phyloP scores from a whole-genome alignment of 1,284 basidiomycete species.

The Entoloma clypeatum region DNA sequence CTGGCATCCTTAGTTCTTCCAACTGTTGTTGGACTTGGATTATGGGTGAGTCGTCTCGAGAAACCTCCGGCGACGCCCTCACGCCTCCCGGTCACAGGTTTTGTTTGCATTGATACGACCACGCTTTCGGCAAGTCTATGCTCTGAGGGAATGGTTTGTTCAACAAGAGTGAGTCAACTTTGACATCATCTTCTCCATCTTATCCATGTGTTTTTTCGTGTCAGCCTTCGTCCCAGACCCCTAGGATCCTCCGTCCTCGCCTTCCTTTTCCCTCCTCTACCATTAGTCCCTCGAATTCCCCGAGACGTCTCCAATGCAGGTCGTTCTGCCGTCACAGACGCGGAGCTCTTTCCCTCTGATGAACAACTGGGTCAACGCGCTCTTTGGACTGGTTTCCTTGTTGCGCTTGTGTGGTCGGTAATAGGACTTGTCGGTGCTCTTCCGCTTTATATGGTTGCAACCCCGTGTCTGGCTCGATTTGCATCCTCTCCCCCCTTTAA shows the following conservation, averaged over 20 bases:
- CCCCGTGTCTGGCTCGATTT: slow-evolving; percentile 61
- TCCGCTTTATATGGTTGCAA: slow-evolving; percentile 66
- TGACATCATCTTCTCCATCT: slow-evolving; percentile 7
- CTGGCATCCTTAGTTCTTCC: slow-evolving; percentile 55
- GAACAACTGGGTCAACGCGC: slow-evolving; percentile 66
- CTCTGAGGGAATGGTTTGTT: slow-evolving; percentile 70
- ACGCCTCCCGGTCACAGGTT: slow-evolving; percentile 37
- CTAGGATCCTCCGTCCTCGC: slow-evolving; percentile 56
- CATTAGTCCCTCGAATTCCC: slow-evolving; percentile 58
- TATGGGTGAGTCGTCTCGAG: slow-evolving; percentile 53
- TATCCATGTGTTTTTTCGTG: slow-evolving; percentile 12
- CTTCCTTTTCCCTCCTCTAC: slow-evolving; percentile 66
- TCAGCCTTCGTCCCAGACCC: slow-evolving; percentile 60
- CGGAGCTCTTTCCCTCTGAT: slow-evolving; percentile 64
- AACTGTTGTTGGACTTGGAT: slow-evolving; percentile 50
- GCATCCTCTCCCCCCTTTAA: slow-evolving; percentile 42
- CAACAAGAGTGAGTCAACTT: slow-evolving; percentile 53
- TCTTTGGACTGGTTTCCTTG: slow-evolving; percentile 59
- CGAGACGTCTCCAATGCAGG: slow-evolving; percentile 52
- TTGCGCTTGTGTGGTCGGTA: slow-evolving; percentile 62
- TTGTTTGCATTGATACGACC: slow-evolving; percentile 65
- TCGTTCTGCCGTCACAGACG: slow-evolving; percentile 44
- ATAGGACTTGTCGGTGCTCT: slow-evolving; percentile 63
- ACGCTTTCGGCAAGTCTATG: slow-evolving; percentile 66
- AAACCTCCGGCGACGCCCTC: slow-evolving; percentile 5